A percentile compares a stretch with the other conserved stretches of the same genome.
These are phyloP conservation scores for Suzukiozyma palmioleophila DNA, from an alignment of 1,139 yeast species.

Conservation along the genomic window DNA sequence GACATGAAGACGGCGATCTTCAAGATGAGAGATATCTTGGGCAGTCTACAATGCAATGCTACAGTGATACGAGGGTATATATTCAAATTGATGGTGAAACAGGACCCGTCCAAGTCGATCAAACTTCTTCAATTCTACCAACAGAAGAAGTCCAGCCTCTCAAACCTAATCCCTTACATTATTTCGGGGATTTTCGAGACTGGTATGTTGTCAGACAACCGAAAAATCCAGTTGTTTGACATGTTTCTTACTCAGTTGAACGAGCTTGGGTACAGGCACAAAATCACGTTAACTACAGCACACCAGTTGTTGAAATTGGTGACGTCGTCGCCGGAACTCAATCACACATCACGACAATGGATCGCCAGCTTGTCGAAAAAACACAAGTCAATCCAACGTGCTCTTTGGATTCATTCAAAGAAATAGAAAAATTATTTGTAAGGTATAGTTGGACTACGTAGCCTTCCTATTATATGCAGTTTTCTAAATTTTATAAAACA, in stretches of 20 bases:
- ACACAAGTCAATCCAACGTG: constrained; percentile 5
- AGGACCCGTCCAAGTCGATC: constrained; percentile 21
- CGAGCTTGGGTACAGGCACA: constrained; percentile 17
- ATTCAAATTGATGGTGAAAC: constrained; percentile 21
- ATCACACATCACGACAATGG: constrained; percentile 10
- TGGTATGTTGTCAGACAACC: constrained; percentile 11
- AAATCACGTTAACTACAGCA: constrained; percentile 13
- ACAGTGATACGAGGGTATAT: constrained; percentile 16
- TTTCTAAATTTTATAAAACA: neutral
- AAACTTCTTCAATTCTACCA: constrained; percentile 19
- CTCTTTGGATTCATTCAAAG: constrained; percentile 3
- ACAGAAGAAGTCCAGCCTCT: constrained; percentile 14
- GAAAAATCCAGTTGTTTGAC: constrained; percentile 17
- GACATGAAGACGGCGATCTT: constrained; percentile 9
- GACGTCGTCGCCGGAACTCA: constrained; percentile 1
- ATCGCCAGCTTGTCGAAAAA: constrained; percentile 11
- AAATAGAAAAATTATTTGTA: neutral
- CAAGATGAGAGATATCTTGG: constrained; percentile 17
- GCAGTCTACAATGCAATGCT: constrained; percentile 13
- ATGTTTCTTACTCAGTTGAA: constrained; percentile 16
- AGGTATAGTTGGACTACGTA: too few species aligned
- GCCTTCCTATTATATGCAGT: too few species aligned
- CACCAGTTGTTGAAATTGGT: constrained; percentile 11
- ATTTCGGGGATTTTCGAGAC: constrained; percentile 25
- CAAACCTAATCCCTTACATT: constrained; percentile 16